phyloP scores from a whole-genome alignment of 225 moss, liverwort and hornwort species.

The Pseudoscleropodium purum region DNA sequence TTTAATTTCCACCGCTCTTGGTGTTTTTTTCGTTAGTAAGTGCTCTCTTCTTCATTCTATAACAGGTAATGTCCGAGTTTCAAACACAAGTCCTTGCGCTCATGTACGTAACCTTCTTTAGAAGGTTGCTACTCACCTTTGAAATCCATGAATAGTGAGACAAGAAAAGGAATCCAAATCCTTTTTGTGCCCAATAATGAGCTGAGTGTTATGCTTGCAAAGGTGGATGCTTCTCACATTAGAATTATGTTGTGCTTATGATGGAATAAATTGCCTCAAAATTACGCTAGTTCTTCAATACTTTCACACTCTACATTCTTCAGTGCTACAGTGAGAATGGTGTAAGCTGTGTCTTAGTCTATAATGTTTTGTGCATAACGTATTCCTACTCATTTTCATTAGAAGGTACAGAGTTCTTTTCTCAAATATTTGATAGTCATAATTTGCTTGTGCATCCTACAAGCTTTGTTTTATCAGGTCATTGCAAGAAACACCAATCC shows the following conservation, averaged over 20 bases:
- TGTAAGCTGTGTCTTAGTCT: background rate
- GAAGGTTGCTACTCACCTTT: no score
- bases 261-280: background rate
- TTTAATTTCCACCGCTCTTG: background rate
- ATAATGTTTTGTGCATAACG: background rate
- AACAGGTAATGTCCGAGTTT: background rate
- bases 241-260: background rate
- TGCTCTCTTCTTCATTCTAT: background rate
- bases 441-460: background rate
- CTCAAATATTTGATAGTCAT: background rate
- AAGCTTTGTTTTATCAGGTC: slow-evolving; percentile 61
- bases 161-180: background rate
- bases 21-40: background rate
- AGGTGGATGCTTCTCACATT: background rate
- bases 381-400: background rate
- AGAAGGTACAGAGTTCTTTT: background rate
- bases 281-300: background rate
- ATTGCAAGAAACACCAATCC: no score
- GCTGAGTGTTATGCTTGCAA: background rate
- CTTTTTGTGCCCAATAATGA: background rate
- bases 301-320: background rate
- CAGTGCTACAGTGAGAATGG: background rate
- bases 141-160: no score
- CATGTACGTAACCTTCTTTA: no score
- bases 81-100: background rate